Base-by-base conservation (phyloP, 164 flowering plant species). In the Nymphaea colorata region DNA sequence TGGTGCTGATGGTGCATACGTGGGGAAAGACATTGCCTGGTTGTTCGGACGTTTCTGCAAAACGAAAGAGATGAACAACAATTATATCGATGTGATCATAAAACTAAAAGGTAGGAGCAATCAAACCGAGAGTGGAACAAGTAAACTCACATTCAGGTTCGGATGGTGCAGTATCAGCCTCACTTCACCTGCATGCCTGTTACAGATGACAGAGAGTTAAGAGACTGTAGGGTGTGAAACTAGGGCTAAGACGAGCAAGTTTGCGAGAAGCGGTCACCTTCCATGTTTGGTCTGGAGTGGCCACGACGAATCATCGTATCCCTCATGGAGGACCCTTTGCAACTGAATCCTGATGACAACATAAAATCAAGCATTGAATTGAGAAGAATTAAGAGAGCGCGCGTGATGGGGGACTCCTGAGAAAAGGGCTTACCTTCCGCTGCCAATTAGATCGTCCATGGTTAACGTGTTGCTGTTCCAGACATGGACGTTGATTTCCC, bases 391-490 rank as follows among this genome's bases (percentile, higher is more conserved):
- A 25, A 61, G 14, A 61, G 15, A 16, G 15, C n/a, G 41, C n/a
- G 36, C 12, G 59, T 45, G 47, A 3, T 66, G 59, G 0, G 36
- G 1, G 7, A 3, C 36, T n/a, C 8, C 18, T 60, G 51, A 17
- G 4, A 8, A 2, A 72, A 53, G 41, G 42, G 57, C 41, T 78
- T 83, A 93, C 98, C 79, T 93, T 82, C 93, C 96, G 41, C 74
- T 77, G 70, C 98, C 97, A 14, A 94, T 88, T 77, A 86, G 87
- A 73, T 87, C 97, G 65, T 94, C 98, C 4, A 6, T 69, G 3
- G 86, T 70, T 17, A 89, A 41, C 15, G 96, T 88, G 73, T 94
- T 89, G 80, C 90, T 91, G 68, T 94, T 94, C 93, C 93, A 94
- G 43, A 91, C 98, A 12, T 51, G 61, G 42, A 88, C 81, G 69